Evolutionary conservation across 2,329 filamentous ascomycete genomes (phyloP), one percentile per base, ranked within the genome.

Genomic region (Exophiala dermatitidis): DNA sequence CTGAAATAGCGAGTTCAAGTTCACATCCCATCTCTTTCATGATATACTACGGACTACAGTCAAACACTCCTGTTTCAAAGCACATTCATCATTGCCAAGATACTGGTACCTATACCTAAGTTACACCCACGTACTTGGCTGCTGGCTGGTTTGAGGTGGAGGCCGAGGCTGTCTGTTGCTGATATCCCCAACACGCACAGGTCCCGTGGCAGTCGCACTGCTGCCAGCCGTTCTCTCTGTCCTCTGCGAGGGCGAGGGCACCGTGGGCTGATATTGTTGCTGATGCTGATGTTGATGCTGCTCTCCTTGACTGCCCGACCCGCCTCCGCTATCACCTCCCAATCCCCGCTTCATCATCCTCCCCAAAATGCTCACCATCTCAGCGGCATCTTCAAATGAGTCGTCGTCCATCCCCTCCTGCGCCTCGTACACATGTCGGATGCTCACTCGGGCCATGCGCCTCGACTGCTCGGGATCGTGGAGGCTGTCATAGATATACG

Each of bases 331-430:
- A 19, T 19, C 19, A 19, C 19, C 53, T 3, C 70, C 72, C 2
- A 82, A 67, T 1, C 85, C 85, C 46, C 89, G 80, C 71, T 86
- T 90, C 79, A 90, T 88, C 84, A 96, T 93, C 65, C 85, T 88
- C 4, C 88, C 89, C 1, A 97, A 70, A 0, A 93, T 84, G 1
- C 86, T 85, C 5, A 97, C 90, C 8, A 96, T 77, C 64, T 91
- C 86, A 53, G 89, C 90, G 0, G 90, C 89, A 68, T 97, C 93
- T 60, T 86, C 82, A 67, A 96, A 98, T 75, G 93, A 94, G 61
- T 94, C 89, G 65, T 97, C 90, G 54, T 94, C 88, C 82, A 97
- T 91, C 19, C 88, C 88, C 69, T 96, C 90, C 49, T 86, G 83
- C 1, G 90, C 89, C 53, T 90, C 86, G 66, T 96, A 96, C 1